Evolutionary conservation across 225 moss, liverwort and hornwort species (phyloP).

Genomic region (Rhytidiadelphus loreus): DNA sequence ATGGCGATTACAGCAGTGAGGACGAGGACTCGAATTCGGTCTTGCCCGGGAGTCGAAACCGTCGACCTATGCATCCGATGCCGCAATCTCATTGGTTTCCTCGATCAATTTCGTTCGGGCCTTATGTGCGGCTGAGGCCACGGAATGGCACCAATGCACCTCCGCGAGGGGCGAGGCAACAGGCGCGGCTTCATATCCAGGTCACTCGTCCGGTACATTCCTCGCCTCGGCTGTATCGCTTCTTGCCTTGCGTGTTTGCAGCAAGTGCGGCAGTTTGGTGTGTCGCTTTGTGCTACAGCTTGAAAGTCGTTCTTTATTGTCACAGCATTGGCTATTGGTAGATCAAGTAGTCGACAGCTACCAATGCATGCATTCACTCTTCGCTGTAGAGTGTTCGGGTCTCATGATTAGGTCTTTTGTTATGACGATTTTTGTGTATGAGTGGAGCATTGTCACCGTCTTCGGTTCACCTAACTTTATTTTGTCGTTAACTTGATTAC

Average conservation of each 20-base stretch:
- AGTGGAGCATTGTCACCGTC: neutral
- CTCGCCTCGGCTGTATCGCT: neutral
- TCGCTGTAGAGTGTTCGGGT: neutral
- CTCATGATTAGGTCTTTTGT: neutral
- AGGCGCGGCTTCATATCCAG: slow-evolving; percentile 39
- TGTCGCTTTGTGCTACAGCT: neutral
- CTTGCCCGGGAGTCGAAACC: slow-evolving; percentile 20
- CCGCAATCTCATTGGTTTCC: slow-evolving; percentile 65
- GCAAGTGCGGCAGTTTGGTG: neutral
- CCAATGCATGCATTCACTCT: neutral
- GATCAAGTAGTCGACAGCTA: neutral
- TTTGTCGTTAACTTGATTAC: neutral
- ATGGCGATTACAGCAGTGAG: slow-evolving; percentile 75
- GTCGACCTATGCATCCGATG: slow-evolving; percentile 18
- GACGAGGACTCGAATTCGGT: slow-evolving; percentile 67
- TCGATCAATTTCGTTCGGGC: slow-evolving; percentile 48
- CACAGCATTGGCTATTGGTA: neutral
- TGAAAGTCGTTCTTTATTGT: neutral
- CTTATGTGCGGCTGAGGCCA: neutral
- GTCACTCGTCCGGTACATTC: slow-evolving; percentile 60
- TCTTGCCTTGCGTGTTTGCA: neutral
- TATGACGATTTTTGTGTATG: neutral
- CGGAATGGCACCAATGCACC: slow-evolving; percentile 11
- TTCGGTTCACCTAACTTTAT: neutral
- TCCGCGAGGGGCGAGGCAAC: slow-evolving; percentile 5